phyloP scores from a whole-genome alignment of 108 stramenopile genomes.

The Mediolabrus comicus region DNA sequence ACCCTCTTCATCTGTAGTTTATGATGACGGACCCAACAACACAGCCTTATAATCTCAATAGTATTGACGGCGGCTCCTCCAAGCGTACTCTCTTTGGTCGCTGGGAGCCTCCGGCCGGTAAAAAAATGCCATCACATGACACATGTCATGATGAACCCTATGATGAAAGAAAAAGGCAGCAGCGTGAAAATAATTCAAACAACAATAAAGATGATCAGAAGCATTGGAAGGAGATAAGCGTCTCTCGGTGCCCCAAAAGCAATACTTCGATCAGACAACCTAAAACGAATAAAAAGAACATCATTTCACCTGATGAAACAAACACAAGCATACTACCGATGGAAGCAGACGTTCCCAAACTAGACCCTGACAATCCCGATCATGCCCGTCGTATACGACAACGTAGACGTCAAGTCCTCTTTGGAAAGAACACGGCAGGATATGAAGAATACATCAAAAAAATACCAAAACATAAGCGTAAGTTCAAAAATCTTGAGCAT shows the following conservation, averaged over 20 bases:
- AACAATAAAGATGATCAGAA: not conserved
- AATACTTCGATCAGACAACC: not conserved
- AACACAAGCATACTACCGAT: not conserved
- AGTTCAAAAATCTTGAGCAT: conserved; percentile 55
- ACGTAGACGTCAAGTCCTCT: conserved; percentile 62
- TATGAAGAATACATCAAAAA: conserved; percentile 69
- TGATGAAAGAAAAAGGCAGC: not conserved
- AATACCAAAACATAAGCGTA: conserved; percentile 66
- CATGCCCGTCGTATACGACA: conserved; percentile 64
- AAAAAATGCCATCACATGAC: not conserved
- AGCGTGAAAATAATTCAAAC: not conserved
- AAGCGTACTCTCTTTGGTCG: not conserved
- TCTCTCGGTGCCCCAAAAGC: not conserved
- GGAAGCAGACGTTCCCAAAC: conserved; percentile 37
- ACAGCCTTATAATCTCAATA: not conserved
- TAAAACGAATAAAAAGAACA: not conserved
- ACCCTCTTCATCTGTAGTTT: not conserved
- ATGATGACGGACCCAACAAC: too few species aligned
- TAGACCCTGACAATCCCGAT: conserved; percentile 57
- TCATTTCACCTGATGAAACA: conserved; percentile 2
- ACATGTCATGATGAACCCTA: not conserved
- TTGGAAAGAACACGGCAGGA: conserved; percentile 82
- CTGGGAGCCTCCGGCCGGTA: not conserved
- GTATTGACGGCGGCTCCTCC: not conserved
- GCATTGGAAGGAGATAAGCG: not conserved